These are phyloP conservation scores for Fusarium lateritium DNA, from an alignment of 2,329 filamentous ascomycete genomes.

Conservation along the genomic window DNA sequence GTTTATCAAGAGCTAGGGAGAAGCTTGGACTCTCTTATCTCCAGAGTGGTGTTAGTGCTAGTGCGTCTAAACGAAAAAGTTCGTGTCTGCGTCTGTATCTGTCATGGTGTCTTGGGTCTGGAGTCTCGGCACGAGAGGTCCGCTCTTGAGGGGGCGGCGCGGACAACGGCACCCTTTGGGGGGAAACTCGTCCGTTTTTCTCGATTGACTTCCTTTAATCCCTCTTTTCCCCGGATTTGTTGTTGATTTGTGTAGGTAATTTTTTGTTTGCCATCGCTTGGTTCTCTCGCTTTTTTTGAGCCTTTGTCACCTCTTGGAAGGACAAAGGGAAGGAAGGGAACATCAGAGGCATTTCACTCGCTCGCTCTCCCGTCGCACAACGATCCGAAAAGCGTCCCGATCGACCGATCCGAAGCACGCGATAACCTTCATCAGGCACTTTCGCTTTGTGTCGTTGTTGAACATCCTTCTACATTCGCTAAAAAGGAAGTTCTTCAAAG, in stretches of 20 bases:
- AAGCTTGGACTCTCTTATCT: slow-evolving; percentile 26
- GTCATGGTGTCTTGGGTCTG: slow-evolving; percentile 18
- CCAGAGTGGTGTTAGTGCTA: slow-evolving; percentile 21
- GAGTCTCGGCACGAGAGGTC: slow-evolving; percentile 34
- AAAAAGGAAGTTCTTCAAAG: slow-evolving; percentile 21
- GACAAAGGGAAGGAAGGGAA: slow-evolving; percentile 13
- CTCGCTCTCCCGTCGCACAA: slow-evolving; percentile 39
- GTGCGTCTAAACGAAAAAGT: slow-evolving; percentile 33
- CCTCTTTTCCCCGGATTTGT: slow-evolving; percentile 33
- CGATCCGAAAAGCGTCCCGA: slow-evolving; percentile 20
- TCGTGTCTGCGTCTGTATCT: slow-evolving; percentile 21
- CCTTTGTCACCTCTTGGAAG: neutral
- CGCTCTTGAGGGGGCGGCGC: slow-evolving; percentile 1
- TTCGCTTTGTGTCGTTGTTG: slow-evolving; percentile 3
- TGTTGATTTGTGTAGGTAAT: slow-evolving; percentile 25
- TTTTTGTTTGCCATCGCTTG: slow-evolving; percentile 24
- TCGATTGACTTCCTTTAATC: slow-evolving; percentile 34
- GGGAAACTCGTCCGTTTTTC: slow-evolving; percentile 4
- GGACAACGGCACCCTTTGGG: neutral
- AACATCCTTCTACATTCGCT: slow-evolving; percentile 24
- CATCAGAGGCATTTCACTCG: slow-evolving; percentile 22
- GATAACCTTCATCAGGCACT: slow-evolving; percentile 10
- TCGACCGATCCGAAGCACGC: slow-evolving; percentile 27
- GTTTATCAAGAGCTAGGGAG: neutral
- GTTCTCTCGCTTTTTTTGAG: slow-evolving; percentile 4